phyloP scores from a whole-genome alignment of 257 asterid species.

The Paraleonurus japonicus region DNA sequence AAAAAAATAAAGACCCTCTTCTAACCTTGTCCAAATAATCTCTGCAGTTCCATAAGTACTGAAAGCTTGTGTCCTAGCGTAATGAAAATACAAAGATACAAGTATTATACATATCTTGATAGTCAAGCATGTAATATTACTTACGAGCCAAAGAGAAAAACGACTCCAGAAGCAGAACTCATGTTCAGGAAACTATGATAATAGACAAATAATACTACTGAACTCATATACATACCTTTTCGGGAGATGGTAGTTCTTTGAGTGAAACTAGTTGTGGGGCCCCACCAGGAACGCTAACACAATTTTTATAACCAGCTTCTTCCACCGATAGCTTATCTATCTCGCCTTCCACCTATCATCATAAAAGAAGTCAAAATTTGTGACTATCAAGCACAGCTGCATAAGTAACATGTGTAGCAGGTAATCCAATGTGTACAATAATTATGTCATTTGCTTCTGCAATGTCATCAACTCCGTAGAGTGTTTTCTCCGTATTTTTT shows the following conservation, averaged over 20 bases:
- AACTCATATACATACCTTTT: conserved; percentile 42
- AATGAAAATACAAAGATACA: background rate
- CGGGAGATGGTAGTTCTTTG: conserved; percentile 52
- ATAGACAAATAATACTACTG: background rate
- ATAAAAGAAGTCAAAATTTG: conserved; percentile 14
- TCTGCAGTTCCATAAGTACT: conserved; percentile 71
- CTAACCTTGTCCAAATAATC: conserved; percentile 63
- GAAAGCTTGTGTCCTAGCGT: conserved; percentile 57
- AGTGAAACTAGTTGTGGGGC: conserved; percentile 69
- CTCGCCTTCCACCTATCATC: conserved; percentile 81
- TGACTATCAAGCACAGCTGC: conserved; percentile 22
- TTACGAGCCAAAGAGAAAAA: background rate
- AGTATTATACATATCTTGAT: background rate
- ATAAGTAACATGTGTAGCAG: conserved; percentile 11
- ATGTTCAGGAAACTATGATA: background rate
- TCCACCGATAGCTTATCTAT: conserved; percentile 76
- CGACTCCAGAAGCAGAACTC: background rate
- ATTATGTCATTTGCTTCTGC: conserved; percentile 64
- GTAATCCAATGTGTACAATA: conserved; percentile 41
- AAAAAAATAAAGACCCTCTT: conserved; percentile 4
- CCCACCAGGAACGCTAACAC: conserved; percentile 82
- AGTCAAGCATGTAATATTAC: background rate
- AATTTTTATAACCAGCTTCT: conserved; percentile 72
- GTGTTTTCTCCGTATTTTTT: conserved; percentile 51
- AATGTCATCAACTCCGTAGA: conserved; percentile 76